These are phyloP conservation scores for Pisolithus thermaeus DNA, from an alignment of 1,284 basidiomycete species.

Conservation along the genomic window DNA sequence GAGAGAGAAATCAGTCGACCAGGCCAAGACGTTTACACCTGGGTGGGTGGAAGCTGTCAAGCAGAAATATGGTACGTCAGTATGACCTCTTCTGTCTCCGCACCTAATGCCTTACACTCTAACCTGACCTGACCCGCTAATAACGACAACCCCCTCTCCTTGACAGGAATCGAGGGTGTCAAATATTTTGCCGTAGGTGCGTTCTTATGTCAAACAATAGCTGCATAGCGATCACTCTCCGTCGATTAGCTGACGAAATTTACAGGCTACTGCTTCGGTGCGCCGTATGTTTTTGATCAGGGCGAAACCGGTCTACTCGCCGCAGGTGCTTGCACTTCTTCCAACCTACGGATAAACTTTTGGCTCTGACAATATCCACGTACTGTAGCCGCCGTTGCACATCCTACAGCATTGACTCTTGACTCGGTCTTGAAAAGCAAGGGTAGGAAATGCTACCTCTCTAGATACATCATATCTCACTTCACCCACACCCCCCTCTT, in stretches of 20 bases:
- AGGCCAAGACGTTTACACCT: constrained; percentile 35
- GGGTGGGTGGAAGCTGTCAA: constrained; percentile 46
- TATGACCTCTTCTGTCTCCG: too few relatives aligned
- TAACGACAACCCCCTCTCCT: neutral
- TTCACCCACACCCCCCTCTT: neutral
- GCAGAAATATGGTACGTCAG: constrained; percentile 35
- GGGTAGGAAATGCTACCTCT: constrained; percentile 29
- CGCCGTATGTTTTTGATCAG: constrained; percentile 43
- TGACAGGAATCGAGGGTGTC: constrained; percentile 19
- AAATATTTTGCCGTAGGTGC: constrained; percentile 37
- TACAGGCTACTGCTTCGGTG: constrained; percentile 56
- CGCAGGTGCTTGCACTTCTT: constrained; percentile 33
- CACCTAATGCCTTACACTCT: too few relatives aligned
- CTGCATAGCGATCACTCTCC: neutral
- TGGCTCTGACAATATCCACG: neutral
- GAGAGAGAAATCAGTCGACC: constrained; percentile 30
- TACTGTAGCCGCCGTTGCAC: constrained; percentile 44
- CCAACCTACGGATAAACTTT: neutral
- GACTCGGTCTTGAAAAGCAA: constrained; percentile 42
- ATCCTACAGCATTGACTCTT: constrained; percentile 48
- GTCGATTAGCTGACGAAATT: neutral
- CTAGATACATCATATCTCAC: neutral
- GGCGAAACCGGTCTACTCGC: constrained; percentile 40
- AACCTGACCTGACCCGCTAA: too few relatives aligned
- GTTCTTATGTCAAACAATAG: constrained; percentile 5